These are phyloP conservation scores for Aureobasidium mangrovei DNA, from an alignment of 2,329 filamentous ascomycete genomes.

Conservation along the genomic window DNA sequence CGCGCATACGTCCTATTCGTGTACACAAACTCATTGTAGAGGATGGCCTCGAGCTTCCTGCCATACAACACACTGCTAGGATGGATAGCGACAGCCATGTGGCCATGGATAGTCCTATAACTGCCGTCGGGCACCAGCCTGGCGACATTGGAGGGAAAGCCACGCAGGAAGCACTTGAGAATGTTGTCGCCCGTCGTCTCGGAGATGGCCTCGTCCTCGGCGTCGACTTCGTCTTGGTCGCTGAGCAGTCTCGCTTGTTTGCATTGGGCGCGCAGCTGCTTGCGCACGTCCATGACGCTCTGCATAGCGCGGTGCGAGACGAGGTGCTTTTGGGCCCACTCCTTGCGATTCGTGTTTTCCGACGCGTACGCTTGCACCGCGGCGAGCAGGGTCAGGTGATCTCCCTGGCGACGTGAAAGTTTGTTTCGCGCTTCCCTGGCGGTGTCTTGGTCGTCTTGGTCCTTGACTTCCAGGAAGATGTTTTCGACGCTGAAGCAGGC, in stretches of 20 bases:
- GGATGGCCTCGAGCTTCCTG: conserved; percentile 52
- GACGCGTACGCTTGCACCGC: conserved; percentile 52
- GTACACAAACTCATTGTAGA: conserved; percentile 59
- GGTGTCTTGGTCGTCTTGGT: conserved; percentile 52
- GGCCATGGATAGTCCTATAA: conserved; percentile 53
- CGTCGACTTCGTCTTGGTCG: conserved; percentile 11
- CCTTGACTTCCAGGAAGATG: conserved; percentile 51
- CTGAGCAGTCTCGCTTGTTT: conserved; percentile 34
- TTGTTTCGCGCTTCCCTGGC: conserved; percentile 47
- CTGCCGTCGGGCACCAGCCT: conserved; percentile 51
- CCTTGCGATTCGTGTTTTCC: conserved; percentile 49
- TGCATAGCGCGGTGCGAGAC: conserved; percentile 58
- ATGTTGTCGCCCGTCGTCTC: conserved; percentile 43
- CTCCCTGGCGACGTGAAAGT: conserved; percentile 52
- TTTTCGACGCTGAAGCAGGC: conserved; percentile 57
- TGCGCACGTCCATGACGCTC: conserved; percentile 56
- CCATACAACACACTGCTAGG: conserved; percentile 53
- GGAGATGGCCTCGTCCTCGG: conserved; percentile 18
- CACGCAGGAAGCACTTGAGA: conserved; percentile 49
- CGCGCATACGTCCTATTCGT: conserved; percentile 56
- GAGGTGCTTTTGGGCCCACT: conserved; percentile 51
- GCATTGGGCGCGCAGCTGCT: conserved; percentile 51
- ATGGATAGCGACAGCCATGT: conserved; percentile 55
- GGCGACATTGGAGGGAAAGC: conserved; percentile 53
- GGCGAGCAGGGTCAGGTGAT: conserved; percentile 54